These are phyloP conservation scores for Fagopyrum esculentum DNA, from an alignment of 148 eudicot genomes.

Conservation along the genomic window DNA sequence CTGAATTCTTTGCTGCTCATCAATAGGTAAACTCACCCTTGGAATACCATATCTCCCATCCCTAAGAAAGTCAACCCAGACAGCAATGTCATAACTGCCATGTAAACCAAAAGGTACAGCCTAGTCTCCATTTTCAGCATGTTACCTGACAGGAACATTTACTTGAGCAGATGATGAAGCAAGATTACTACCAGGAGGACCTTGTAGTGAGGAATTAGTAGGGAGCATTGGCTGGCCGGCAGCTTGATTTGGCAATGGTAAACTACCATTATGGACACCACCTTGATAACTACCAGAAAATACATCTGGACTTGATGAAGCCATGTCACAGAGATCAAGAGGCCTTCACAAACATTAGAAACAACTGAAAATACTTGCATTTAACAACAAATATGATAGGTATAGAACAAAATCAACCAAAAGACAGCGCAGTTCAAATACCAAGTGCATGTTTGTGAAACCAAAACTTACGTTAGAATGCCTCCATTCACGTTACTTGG, in stretches of 20 bases:
- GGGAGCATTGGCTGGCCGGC: slow-evolving; percentile 22
- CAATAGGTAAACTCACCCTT: slow-evolving; percentile 58
- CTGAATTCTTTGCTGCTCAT: slow-evolving; percentile 76
- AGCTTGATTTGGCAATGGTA: slow-evolving; percentile 24
- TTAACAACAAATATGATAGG: not conserved
- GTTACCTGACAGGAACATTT: slow-evolving; percentile 51
- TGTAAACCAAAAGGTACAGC: not conserved
- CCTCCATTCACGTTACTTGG: slow-evolving; percentile 76
- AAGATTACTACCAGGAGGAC: slow-evolving; percentile 28
- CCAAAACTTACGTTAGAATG: slow-evolving; percentile 61
- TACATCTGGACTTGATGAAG: slow-evolving; percentile 55
- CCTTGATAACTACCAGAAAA: slow-evolving; percentile 52
- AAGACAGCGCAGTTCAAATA: not conserved
- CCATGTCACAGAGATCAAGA: slow-evolving; percentile 76
- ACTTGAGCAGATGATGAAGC: slow-evolving; percentile 32
- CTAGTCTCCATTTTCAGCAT: slow-evolving; percentile 2
- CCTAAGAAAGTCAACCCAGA: slow-evolving; percentile 22
- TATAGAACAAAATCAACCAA: not conserved
- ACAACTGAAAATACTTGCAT: not conserved
- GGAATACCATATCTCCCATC: slow-evolving; percentile 61
- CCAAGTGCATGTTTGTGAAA: slow-evolving; percentile 7
- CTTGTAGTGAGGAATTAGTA: slow-evolving; percentile 23
- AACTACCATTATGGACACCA: slow-evolving; percentile 27
- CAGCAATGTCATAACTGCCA: not conserved
- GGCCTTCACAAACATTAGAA: slow-evolving; percentile 43